Percentiles rank a stretch among this genome's conserved stretches.
Evolutionary conservation across 2,329 filamentous ascomycete genomes (phyloP).

Genomic region (Byssochlamys sp.): DNA sequence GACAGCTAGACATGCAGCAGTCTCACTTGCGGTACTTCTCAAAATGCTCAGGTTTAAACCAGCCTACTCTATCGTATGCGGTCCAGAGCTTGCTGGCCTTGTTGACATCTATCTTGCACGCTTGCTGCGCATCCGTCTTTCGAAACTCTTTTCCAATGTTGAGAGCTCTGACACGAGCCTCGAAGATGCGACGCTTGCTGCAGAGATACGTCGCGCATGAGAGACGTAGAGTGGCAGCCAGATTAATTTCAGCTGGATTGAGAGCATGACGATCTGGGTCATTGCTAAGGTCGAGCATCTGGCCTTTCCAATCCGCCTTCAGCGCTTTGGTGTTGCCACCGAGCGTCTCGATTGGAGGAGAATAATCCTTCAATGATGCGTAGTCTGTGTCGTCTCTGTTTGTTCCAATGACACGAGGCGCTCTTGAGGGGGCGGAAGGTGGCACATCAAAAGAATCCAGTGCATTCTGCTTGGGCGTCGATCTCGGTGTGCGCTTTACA

Average conservation of each 20-base stretch:
- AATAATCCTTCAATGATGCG: constrained; percentile 59
- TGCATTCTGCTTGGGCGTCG: constrained; percentile 31
- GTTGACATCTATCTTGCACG: constrained; percentile 97
- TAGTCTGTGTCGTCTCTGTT: constrained; percentile 79
- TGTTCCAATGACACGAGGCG: constrained; percentile 39
- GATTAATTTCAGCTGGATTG: constrained; percentile 64
- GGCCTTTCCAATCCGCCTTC: constrained; percentile 81
- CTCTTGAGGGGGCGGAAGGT: constrained; percentile 31
- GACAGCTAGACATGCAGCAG: neutral
- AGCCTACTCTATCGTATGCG: constrained; percentile 76
- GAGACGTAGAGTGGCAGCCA: constrained; percentile 71
- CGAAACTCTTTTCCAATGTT: constrained; percentile 71
- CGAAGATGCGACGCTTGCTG: constrained; percentile 86
- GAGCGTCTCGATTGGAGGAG: constrained; percentile 58
- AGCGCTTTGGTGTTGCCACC: constrained; percentile 58
- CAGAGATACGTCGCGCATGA: constrained; percentile 82
- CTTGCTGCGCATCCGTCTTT: constrained; percentile 90
- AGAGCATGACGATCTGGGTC: constrained; percentile 63
- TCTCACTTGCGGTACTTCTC: constrained; percentile 29
- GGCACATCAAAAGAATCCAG: constrained; percentile 30
- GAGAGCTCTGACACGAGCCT: constrained; percentile 59
- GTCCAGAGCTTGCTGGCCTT: constrained; percentile 90
- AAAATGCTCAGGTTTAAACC: constrained; percentile 56
- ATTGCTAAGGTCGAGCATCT: constrained; percentile 62
- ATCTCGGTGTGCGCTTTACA: constrained; percentile 32